Conservation (phyloP, 148 eudicot genomes). For the Camellia japonica region DNA sequence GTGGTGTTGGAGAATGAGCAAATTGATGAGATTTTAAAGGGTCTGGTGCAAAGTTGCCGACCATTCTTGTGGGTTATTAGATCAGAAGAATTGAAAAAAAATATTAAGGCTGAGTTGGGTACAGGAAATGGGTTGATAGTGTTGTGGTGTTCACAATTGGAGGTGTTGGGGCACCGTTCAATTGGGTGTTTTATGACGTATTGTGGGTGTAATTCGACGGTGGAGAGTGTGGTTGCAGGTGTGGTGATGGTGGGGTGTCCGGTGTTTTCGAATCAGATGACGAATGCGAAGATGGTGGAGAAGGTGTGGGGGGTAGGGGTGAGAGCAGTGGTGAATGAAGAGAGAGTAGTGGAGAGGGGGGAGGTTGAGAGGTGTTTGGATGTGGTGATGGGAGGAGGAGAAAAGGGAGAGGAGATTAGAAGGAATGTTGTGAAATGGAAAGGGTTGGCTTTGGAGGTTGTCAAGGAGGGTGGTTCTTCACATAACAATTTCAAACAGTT, state of each 20-base stretch:
- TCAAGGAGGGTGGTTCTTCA: slow-evolving; percentile 27
- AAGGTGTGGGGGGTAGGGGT: slow-evolving; percentile 26
- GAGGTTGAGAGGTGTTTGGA: slow-evolving; percentile 27
- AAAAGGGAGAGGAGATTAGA: slow-evolving; percentile 24
- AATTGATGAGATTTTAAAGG: no score
- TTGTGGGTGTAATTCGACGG: slow-evolving; percentile 35
- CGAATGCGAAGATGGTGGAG: slow-evolving; percentile 24
- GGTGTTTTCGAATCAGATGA: slow-evolving; percentile 21
- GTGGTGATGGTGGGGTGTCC: slow-evolving; percentile 28
- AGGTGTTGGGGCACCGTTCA: slow-evolving; percentile 23
- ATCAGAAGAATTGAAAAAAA: no score
- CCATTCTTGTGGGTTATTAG: no score
- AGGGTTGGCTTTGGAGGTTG: slow-evolving; percentile 22
- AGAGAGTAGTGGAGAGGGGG: slow-evolving; percentile 12
- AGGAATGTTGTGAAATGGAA: slow-evolving; percentile 26
- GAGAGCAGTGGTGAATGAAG: not conserved
- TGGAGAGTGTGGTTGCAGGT: slow-evolving; percentile 24
- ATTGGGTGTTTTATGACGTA: slow-evolving; percentile 34
- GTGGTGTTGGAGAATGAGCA: no score
- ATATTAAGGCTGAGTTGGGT: no score
- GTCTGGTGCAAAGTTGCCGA: no score
- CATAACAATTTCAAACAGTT: no score
- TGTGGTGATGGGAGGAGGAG: slow-evolving; percentile 11
- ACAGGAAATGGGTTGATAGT: no score
- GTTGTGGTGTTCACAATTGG: no score